Percentiles rank a stretch among this genome's conserved stretches.
These are phyloP conservation scores for Penicillium sp. DNA, from an alignment of 2,329 filamentous ascomycete genomes.

Conservation along the genomic window DNA sequence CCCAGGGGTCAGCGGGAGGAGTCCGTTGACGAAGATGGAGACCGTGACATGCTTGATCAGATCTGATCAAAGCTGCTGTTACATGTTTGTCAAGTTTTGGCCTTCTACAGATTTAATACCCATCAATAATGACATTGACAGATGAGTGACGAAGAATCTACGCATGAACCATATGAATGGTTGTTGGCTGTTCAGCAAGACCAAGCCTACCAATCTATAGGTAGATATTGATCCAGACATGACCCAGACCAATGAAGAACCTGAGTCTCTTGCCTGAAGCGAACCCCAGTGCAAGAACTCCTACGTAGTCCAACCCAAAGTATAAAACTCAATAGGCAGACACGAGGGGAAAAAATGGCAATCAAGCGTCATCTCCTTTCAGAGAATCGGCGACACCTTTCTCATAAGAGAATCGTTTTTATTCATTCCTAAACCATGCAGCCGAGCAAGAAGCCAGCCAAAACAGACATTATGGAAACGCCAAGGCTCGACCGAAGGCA, in stretches of 20 bases:
- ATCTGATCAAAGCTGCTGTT: slow-evolving; percentile 30
- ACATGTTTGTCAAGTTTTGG: slow-evolving; percentile 12
- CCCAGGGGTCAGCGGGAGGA: slow-evolving; percentile 26
- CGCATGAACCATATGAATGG: slow-evolving; percentile 16
- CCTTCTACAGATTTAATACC: slow-evolving; percentile 21
- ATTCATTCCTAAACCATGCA: slow-evolving; percentile 36
- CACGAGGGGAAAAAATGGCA: slow-evolving; percentile 58
- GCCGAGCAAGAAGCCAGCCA: slow-evolving; percentile 28
- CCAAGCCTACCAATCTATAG: neutral
- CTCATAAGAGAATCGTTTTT: slow-evolving; percentile 44
- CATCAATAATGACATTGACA: slow-evolving; percentile 13
- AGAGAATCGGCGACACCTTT: slow-evolving; percentile 89
- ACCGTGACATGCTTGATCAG: slow-evolving; percentile 50
- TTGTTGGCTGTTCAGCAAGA: slow-evolving; percentile 4
- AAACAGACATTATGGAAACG: slow-evolving; percentile 27
- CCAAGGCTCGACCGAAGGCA: slow-evolving; percentile 32
- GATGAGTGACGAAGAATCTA: slow-evolving; percentile 17
- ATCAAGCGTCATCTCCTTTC: slow-evolving; percentile 80
- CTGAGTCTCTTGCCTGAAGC: slow-evolving; percentile 6
- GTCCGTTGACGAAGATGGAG: slow-evolving; percentile 32
- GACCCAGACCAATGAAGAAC: slow-evolving; percentile 11
- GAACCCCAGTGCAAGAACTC: slow-evolving; percentile 8
- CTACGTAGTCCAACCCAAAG: slow-evolving; percentile 25
- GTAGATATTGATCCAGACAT: neutral
- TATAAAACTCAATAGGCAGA: slow-evolving; percentile 14